phyloP scores from a whole-genome alignment of 352 stramenopile species.

The Phytophthora hybrid region DNA sequence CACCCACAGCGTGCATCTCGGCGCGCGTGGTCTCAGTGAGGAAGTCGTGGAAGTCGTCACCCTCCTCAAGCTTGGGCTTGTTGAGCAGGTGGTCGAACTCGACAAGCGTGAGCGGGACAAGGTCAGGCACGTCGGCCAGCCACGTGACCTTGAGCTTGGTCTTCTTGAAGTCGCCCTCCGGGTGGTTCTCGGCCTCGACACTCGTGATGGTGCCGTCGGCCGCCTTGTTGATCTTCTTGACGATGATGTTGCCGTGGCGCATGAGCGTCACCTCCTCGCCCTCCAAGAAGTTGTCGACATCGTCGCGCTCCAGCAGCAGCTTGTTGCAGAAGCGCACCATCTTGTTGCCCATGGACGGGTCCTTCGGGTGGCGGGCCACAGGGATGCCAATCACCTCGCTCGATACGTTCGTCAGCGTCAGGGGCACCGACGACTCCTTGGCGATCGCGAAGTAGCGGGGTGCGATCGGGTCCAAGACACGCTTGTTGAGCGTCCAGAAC shows the following conservation, averaged over 20 bases:
- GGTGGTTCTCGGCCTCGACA: conserved; percentile 81
- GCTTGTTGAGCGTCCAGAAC: conserved; percentile 99
- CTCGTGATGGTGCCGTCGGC: conserved; percentile 57
- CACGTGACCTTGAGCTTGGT: conserved; percentile 97
- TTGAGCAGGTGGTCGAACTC: conserved; percentile 99
- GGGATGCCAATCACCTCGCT: conserved; percentile 68
- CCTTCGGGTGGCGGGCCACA: conserved; percentile 82
- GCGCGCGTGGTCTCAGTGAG: conserved; percentile 96
- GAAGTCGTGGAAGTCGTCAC: conserved; percentile 98
- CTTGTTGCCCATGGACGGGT: conserved; percentile 82
- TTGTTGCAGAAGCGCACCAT: conserved; percentile 90
- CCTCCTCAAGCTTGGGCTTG: conserved; percentile 99
- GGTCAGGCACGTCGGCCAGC: conserved; percentile 92
- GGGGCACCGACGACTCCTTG: conserved; percentile 82
- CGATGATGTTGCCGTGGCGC: conserved; percentile 95
- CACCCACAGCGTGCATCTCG: conserved; percentile 94
- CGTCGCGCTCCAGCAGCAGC: conserved; percentile 96
- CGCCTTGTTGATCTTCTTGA: conserved; percentile 78
- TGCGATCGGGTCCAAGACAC: conserved; percentile 95
- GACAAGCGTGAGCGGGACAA: conserved; percentile 92
- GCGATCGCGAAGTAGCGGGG: conserved; percentile 98
- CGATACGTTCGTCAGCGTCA: conserved; percentile 89
- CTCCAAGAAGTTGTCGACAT: conserved; percentile 94
- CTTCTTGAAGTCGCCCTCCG: conserved; percentile 94
- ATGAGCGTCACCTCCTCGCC: conserved; percentile 98